Conservation (phyloP, 1,284 basidiomycete species). For the Marasmius tenuissimus region DNA sequence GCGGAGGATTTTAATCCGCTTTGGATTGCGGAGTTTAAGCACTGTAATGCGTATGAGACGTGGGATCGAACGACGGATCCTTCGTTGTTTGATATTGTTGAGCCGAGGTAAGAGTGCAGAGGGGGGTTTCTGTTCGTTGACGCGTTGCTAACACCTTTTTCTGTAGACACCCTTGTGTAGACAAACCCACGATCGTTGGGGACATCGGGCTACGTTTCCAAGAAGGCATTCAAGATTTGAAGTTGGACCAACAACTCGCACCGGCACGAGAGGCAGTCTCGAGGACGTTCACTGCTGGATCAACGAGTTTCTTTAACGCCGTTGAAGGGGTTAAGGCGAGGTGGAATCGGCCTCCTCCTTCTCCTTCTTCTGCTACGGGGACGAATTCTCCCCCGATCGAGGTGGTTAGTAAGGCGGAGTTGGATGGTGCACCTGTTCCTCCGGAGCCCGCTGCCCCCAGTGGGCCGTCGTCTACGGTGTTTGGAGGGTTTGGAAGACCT, state of each 20-base stretch:
- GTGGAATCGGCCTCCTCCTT: conserved; percentile 55
- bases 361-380: conserved; percentile 20
- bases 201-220: conserved; percentile 86
- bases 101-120: conserved; percentile 73
- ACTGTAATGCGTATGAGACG: conserved; percentile 80
- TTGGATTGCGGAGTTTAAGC: conserved; percentile 84
- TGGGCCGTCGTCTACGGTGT: not conserved
- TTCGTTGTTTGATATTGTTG: conserved; percentile 88
- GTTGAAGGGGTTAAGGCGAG: conserved; percentile 82
- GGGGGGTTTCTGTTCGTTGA: no score
- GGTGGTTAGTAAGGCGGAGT: conserved; percentile 10
- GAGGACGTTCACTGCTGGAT: conserved; percentile 71
- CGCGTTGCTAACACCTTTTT: not conserved
- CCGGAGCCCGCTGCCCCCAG: not conserved
- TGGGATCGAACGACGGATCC: conserved; percentile 90
- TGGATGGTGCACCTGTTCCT: conserved; percentile 4
- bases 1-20: conserved; percentile 78
- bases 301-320: conserved; percentile 83
- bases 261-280: conserved; percentile 85
- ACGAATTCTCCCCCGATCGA: conserved; percentile 1
- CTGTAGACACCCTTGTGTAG: conserved; percentile 81
- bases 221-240: conserved; percentile 90
- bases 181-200: conserved; percentile 83
- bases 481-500: not conserved
- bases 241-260: conserved; percentile 85